Evolutionary conservation across 1,284 basidiomycete genomes (phyloP).

Genomic region (Ganoderma resinaceum): DNA sequence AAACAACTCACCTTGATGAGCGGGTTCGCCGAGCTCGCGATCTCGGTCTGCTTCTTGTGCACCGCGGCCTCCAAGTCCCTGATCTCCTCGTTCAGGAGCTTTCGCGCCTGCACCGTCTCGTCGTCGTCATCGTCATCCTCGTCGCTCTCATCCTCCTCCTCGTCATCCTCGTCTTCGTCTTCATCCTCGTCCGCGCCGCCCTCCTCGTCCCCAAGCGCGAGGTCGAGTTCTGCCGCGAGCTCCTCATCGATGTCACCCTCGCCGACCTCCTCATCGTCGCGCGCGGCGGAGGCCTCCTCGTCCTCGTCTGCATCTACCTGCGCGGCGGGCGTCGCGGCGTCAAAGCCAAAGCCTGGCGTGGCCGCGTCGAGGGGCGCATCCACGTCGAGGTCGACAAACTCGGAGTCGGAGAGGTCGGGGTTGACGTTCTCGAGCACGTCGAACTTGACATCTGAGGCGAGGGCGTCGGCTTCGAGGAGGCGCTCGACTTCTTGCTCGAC

Average conservation of each 20-base stretch:
- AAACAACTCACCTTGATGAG: constrained; percentile 73
- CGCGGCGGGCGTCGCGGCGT: constrained; percentile 43
- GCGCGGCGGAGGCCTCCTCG: constrained; percentile 59
- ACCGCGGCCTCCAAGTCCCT: constrained; percentile 89
- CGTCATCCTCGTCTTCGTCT: constrained; percentile 73
- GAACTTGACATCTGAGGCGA: constrained; percentile 82
- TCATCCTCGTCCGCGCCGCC: constrained; percentile 66
- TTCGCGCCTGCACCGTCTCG: constrained; percentile 70
- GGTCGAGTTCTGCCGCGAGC: constrained; percentile 75
- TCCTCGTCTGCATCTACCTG: constrained; percentile 65
- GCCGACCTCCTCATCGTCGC: constrained; percentile 68
- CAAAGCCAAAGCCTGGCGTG: constrained; percentile 51
- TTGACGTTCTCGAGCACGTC: constrained; percentile 86
- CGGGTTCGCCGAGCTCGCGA: constrained; percentile 88
- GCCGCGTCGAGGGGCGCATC: constrained; percentile 55
- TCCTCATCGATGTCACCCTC: constrained; percentile 85
- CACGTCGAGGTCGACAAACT: constrained; percentile 77
- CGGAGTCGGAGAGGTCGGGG: constrained; percentile 86
- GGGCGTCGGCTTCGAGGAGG: constrained; percentile 85
- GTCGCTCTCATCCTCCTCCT: constrained; percentile 72
- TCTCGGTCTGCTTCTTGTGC: constrained; percentile 85
- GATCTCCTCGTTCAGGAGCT: constrained; percentile 89
- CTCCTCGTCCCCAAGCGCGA: constrained; percentile 64
- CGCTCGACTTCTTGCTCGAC: constrained; percentile 97
- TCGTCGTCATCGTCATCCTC: constrained; percentile 74